These are phyloP conservation scores for Candida silvatica DNA, from an alignment of 805 yeast species.

Conservation along the genomic window DNA sequence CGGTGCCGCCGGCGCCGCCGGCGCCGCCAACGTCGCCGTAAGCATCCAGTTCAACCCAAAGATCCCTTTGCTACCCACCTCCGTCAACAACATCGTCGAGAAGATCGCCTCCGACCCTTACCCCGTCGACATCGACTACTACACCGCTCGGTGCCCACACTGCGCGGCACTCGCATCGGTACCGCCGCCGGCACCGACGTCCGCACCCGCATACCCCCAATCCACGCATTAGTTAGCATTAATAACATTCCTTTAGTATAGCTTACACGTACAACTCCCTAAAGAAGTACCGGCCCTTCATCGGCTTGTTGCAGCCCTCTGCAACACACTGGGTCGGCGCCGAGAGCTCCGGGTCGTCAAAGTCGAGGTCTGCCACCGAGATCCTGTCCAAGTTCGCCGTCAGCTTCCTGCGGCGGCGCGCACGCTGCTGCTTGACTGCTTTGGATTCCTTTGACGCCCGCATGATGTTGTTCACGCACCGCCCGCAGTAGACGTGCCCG, in stretches of 20 bases:
- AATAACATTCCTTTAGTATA: not conserved
- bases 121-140: slow-evolving; percentile 16
- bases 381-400: slow-evolving; percentile 9
- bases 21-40: too few relatives aligned
- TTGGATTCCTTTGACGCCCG: slow-evolving; percentile 16
- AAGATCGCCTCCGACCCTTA: slow-evolving; percentile 15
- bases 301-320: slow-evolving; percentile 32
- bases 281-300: slow-evolving; percentile 42
- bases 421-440: slow-evolving; percentile 8
- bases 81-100: slow-evolving; percentile 10
- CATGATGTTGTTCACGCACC: slow-evolving; percentile 66
- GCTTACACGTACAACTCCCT: slow-evolving; percentile 40
- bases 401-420: slow-evolving; percentile 17
- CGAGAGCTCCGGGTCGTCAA: slow-evolving; percentile 33
- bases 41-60: slow-evolving; percentile 14
- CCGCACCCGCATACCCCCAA: too few relatives aligned
- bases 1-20: too few relatives aligned
- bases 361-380: slow-evolving; percentile 17
- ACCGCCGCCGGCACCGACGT: too few relatives aligned
- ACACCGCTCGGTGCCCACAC: slow-evolving; percentile 13
- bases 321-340: slow-evolving; percentile 59
- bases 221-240: not conserved
- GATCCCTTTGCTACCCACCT: slow-evolving; percentile 11
- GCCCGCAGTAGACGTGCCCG: slow-evolving; percentile 83
- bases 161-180: too few relatives aligned